A percentile compares a stretch with the other conserved stretches of the same genome.
Evolutionary conservation across 2,329 filamentous ascomycete species (phyloP).

Genomic region (Periconia macrospinosa): DNA sequence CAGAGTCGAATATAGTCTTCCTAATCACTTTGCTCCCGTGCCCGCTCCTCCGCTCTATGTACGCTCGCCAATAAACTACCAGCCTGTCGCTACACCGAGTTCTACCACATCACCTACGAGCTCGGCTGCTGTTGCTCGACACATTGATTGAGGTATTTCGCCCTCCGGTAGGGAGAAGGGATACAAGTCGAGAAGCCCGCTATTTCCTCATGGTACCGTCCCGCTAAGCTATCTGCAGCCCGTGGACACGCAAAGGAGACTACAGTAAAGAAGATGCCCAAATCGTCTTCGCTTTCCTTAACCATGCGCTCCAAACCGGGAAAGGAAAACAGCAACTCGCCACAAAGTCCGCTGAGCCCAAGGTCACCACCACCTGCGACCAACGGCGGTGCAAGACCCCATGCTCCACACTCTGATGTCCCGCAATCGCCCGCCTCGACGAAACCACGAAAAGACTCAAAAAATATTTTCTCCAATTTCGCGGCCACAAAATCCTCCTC

Average conservation of each 20-base stretch:
- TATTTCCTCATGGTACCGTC: conserved; percentile 4
- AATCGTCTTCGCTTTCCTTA: conserved; percentile 41
- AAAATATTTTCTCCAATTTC: conserved; percentile 52
- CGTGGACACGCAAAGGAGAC: conserved; percentile 26
- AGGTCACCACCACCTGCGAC: conserved; percentile 32
- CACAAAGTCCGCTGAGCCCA: conserved; percentile 39
- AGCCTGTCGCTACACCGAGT: conserved; percentile 18
- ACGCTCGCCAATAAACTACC: conserved; percentile 22
- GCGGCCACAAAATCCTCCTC: conserved; percentile 51
- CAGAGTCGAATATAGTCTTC: conserved; percentile 23
- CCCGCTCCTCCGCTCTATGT: conserved; percentile 31
- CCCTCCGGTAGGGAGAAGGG: conserved; percentile 10
- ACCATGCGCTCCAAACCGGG: conserved; percentile 36
- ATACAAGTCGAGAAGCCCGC: neutral
- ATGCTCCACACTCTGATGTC: conserved; percentile 31
- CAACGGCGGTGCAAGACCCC: conserved; percentile 28
- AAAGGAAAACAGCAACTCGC: conserved; percentile 29
- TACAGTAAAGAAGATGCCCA: conserved; percentile 41
- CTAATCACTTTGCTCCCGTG: too few relatives aligned
- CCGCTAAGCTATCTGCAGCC: conserved; percentile 30
- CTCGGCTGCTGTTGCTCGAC: conserved; percentile 17
- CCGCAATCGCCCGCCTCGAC: conserved; percentile 39
- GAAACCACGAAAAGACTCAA: conserved; percentile 42
- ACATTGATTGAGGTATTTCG: conserved; percentile 29
- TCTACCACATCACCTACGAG: conserved; percentile 14